phyloP scores from a whole-genome alignment of 768 basidiomycete genomes.

The Chalciporus chontae region DNA sequence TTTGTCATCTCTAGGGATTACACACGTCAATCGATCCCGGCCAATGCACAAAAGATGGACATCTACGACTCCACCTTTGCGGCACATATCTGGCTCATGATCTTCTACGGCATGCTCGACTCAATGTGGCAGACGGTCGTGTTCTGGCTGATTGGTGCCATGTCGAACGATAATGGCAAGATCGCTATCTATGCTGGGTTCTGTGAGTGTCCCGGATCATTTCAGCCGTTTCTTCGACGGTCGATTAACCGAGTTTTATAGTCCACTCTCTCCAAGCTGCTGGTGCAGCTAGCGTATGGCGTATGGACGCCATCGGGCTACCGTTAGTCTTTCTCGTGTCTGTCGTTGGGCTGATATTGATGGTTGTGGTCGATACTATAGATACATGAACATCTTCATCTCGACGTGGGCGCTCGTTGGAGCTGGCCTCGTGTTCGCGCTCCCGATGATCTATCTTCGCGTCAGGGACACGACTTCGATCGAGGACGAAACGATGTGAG shows the following conservation, averaged over 20 bases:
- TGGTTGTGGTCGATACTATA: conserved; percentile 1
- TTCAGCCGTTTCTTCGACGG: too few species aligned
- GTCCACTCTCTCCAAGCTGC: conserved; percentile 68
- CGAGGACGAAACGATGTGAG: conserved; percentile 53
- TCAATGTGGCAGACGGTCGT: conserved; percentile 79
- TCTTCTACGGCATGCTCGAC: conserved; percentile 69
- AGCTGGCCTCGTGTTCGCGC: conserved; percentile 55
- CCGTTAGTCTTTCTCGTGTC: conserved; percentile 43
- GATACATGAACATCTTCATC: conserved; percentile 64
- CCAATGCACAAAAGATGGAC: conserved; percentile 48
- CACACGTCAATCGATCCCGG: conserved; percentile 49
- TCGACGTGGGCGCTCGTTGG: conserved; percentile 67
- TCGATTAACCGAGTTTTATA: too few species aligned
- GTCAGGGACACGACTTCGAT: conserved; percentile 53
- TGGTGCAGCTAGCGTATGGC: conserved; percentile 66
- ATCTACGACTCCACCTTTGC: conserved; percentile 33
- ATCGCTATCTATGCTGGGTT: conserved; percentile 77
- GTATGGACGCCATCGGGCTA: conserved; percentile 58
- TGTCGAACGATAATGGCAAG: conserved; percentile 76
- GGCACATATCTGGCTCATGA: conserved; percentile 53
- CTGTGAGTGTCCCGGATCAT: conserved; percentile 41
- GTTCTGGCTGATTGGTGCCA: conserved; percentile 79
- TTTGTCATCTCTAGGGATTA: conserved; percentile 39
- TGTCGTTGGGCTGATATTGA: not conserved
- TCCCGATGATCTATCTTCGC: conserved; percentile 68